Conservation (phyloP, 2,329 filamentous ascomycete genomes). For the Aspergillus latus region DNA sequence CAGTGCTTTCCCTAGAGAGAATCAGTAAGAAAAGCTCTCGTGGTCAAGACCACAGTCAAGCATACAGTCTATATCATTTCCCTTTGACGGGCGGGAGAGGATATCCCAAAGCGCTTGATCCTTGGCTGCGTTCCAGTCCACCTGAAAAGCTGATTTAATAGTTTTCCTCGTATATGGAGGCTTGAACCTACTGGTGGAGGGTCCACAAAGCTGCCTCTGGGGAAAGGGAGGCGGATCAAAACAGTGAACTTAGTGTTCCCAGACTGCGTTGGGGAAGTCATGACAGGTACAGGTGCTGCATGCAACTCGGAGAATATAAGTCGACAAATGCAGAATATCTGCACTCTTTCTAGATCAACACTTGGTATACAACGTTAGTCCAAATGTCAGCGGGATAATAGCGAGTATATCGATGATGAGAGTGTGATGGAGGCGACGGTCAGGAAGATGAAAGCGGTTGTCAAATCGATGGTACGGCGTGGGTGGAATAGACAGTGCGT, state of each 20-base stretch:
- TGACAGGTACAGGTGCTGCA: background rate
- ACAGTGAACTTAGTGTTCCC: slow-evolving; percentile 59
- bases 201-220: slow-evolving; percentile 83
- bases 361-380: background rate
- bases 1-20: slow-evolving; percentile 68
- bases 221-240: slow-evolving; percentile 86
- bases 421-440: slow-evolving; percentile 1
- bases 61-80: slow-evolving; percentile 79
- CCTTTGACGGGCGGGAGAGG: slow-evolving; percentile 76
- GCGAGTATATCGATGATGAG: background rate
- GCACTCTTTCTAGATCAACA: background rate
- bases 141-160: slow-evolving; percentile 51
- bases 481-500: background rate
- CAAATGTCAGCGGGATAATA: background rate
- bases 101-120: slow-evolving; percentile 89
- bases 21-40: slow-evolving; percentile 12
- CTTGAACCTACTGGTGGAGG: slow-evolving; percentile 68
- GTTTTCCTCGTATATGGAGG: background rate
- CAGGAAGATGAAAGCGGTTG: slow-evolving; percentile 4
- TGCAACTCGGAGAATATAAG: background rate
- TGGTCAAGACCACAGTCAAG: background rate
- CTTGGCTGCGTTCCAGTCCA: slow-evolving; percentile 83
- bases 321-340: background rate
- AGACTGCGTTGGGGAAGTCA: slow-evolving; percentile 17
- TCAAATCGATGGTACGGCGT: background rate